Evolutionary conservation across 108 stramenopile species (phyloP).

Genomic region (Skeletonema marinoi): DNA sequence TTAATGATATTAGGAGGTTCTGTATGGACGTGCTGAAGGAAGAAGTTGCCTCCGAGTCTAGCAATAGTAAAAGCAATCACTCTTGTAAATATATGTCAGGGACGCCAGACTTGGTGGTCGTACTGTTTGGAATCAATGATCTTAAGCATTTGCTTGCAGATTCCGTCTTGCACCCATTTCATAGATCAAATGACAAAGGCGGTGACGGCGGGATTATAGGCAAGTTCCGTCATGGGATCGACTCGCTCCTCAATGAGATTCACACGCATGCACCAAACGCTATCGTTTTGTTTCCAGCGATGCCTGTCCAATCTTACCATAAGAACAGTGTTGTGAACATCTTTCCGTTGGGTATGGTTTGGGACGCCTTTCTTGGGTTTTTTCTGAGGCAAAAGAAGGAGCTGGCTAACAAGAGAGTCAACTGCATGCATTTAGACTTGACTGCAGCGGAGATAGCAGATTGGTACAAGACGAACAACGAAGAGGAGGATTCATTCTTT

Average conservation of each 20-base stretch:
- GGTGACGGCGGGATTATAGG: conserved; percentile 8
- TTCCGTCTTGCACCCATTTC: conserved; percentile 31
- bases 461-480: conserved; percentile 48
- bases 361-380: conserved; percentile 62
- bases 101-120: conserved; percentile 57
- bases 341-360: conserved; percentile 61
- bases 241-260: conserved; percentile 51
- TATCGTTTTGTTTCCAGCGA: conserved; percentile 55
- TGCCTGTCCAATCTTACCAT: conserved; percentile 67
- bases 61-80: not conserved
- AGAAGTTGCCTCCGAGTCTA: conserved; percentile 34
- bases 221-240: conserved; percentile 51
- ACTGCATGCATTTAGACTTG: conserved; percentile 57
- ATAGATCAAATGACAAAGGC: not conserved
- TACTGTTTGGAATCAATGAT: conserved; percentile 73
- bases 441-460: conserved; percentile 47
- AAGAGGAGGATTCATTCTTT: conserved; percentile 22
- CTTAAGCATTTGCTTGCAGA: conserved; percentile 53
- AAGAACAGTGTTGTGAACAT: conserved; percentile 67
- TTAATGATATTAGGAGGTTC: conserved; percentile 47
- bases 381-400: conserved; percentile 72
- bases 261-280: conserved; percentile 44
- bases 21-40: conserved; percentile 59
- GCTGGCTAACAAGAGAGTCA: conserved; percentile 37
- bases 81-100: conserved; percentile 23